These are phyloP conservation scores for Hebeloma cylindrosporum DNA, from an alignment of 768 basidiomycete genomes.

Conservation along the genomic window DNA sequence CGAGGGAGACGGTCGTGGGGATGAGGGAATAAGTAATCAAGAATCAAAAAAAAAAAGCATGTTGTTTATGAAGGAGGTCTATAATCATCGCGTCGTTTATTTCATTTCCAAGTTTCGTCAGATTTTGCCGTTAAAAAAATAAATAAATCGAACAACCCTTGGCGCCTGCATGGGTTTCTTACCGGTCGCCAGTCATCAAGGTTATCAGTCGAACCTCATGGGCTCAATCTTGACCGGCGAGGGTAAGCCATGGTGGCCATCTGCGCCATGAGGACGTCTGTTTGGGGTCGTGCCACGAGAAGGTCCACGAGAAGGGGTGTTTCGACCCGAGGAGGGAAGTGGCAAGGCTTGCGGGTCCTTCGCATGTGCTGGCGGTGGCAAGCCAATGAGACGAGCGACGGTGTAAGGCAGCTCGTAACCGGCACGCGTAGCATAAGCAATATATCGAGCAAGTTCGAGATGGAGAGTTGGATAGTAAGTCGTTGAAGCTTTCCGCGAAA, in stretches of 20 bases:
- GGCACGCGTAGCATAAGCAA: constrained; percentile 61
- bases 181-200: no score
- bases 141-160: no score
- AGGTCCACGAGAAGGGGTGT: constrained; percentile 22
- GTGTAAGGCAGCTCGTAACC: constrained; percentile 82
- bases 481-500: constrained; percentile 91
- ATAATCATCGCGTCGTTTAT: no score
- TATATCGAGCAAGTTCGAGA: constrained; percentile 89
- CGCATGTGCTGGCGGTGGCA: constrained; percentile 66
- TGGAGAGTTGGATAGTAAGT: constrained; percentile 94
- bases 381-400: constrained; percentile 73
- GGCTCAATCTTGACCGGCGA: constrained; percentile 20
- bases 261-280: constrained; percentile 2
- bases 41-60: constrained; percentile 1
- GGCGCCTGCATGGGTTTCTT: no score
- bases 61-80: no score
- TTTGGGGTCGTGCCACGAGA: constrained; percentile 14
- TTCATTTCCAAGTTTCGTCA: constrained; percentile 10
- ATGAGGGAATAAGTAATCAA: not conserved
- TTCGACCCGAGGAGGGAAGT: constrained; percentile 23
- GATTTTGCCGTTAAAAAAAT: constrained; percentile 14
- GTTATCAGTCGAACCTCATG: constrained; percentile 13
- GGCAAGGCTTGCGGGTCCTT: constrained; percentile 36
- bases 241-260: constrained; percentile 12
- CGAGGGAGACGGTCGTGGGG: no score